A percentile compares a stretch with the other conserved stretches of the same genome.
Evolutionary conservation across 208 protist genomes (phyloP).

Genomic region (Trypanosomatidae sp.): DNA sequence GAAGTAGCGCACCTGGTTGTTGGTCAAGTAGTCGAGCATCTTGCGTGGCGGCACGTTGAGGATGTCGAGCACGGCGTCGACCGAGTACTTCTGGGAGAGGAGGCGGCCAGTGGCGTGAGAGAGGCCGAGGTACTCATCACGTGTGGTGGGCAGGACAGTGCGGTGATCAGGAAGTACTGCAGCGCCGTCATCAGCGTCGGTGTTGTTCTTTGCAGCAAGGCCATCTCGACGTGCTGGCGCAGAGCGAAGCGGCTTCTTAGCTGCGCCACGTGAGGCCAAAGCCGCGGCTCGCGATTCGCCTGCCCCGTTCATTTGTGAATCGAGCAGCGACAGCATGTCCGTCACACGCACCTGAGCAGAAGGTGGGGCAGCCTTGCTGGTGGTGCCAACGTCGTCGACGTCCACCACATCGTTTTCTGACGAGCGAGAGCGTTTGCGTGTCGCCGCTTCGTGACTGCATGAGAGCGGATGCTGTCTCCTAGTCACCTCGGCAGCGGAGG

Average conservation of each 20-base stretch:
- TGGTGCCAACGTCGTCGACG: neutral
- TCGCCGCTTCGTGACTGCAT: too few species aligned
- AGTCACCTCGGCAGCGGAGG: too few species aligned
- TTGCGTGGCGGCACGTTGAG: constrained; percentile 67
- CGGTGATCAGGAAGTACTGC: too few species aligned
- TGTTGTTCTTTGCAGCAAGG: too few species aligned
- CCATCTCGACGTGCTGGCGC: too few species aligned
- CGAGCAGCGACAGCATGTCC: constrained; percentile 19
- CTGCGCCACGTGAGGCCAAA: too few species aligned
- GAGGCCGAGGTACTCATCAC: constrained; percentile 78
- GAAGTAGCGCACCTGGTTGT: constrained; percentile 79
- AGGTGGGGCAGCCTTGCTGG: constrained; percentile 5
- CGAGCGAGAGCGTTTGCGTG: too few species aligned
- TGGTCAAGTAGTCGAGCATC: constrained; percentile 68
- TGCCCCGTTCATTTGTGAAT: constrained; percentile 13
- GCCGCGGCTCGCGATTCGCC: too few species aligned
- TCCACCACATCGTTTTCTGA: neutral
- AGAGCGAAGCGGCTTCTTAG: too few species aligned
- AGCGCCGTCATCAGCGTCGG: too few species aligned
- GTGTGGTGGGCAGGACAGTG: constrained; percentile 29
- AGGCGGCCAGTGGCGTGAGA: constrained; percentile 77
- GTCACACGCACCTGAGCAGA: neutral
- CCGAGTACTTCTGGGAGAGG: constrained; percentile 76
- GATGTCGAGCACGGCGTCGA: constrained; percentile 42
- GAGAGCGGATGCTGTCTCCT: too few species aligned